Conservation (phyloP, 768 basidiomycete genomes). For the Mrakia hoshinonis region DNA sequence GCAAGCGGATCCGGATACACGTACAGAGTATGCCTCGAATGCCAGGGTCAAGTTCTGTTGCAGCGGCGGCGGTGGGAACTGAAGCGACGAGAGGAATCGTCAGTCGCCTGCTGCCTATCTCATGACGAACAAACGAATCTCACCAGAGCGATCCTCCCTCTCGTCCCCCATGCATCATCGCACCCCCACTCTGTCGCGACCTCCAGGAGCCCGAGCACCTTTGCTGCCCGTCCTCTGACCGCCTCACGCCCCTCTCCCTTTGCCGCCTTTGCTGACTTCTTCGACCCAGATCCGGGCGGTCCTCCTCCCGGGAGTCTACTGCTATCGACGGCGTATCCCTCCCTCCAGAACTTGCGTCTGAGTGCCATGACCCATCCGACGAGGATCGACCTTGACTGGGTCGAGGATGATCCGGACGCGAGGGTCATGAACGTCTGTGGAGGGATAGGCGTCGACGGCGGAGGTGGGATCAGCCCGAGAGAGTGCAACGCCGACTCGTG, state of each 20-base stretch:
- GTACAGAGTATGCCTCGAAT: constrained; percentile 20
- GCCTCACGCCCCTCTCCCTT: background rate
- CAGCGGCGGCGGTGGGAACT: constrained; percentile 63
- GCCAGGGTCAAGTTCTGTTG: constrained; percentile 24
- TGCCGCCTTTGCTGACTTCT: background rate
- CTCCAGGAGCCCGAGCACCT: constrained; percentile 11
- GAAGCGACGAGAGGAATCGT: background rate
- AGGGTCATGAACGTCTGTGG: constrained; percentile 12
- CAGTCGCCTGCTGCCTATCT: too few relatives aligned
- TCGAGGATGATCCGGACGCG: background rate
- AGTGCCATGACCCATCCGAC: background rate
- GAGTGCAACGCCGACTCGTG: constrained; percentile 5
- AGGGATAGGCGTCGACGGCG: background rate
- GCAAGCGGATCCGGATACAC: constrained; percentile 35
- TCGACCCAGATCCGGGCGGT: background rate
- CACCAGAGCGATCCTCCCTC: constrained; percentile 28
- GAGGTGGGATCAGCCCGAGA: background rate
- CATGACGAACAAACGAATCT: too few relatives aligned
- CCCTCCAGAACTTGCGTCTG: constrained; percentile 9
- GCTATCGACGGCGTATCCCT: background rate
- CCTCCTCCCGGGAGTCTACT: background rate
- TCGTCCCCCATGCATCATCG: constrained; percentile 29
- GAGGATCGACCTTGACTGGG: background rate
- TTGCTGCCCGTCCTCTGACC: background rate
- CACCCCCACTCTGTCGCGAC: constrained; percentile 35